Evolutionary conservation across 2,329 filamentous ascomycete genomes (phyloP).

Genomic region (Aphanocladium album): DNA sequence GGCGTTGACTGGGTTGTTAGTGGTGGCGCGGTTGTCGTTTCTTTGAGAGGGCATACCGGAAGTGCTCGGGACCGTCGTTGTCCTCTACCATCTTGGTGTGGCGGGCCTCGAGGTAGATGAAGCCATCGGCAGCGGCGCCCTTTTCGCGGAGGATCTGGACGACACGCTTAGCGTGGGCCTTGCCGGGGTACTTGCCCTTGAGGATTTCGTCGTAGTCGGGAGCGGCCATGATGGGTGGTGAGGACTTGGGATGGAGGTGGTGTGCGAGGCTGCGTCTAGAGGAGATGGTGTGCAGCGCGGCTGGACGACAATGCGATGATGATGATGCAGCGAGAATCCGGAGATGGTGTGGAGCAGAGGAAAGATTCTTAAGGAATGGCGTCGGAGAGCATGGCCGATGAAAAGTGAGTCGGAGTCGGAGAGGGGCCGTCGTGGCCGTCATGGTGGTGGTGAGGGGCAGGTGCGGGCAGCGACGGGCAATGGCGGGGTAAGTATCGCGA

Average conservation of each 20-base stretch:
- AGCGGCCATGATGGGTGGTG: constrained; percentile 27
- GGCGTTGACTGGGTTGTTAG: constrained; percentile 61
- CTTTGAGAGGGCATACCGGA: constrained; percentile 51
- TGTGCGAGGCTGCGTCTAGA: neutral
- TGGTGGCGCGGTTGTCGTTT: neutral
- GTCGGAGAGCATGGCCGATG: constrained; percentile 2
- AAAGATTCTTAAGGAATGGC: neutral
- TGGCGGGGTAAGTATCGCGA: neutral
- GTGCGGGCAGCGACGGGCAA: neutral
- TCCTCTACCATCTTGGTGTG: constrained; percentile 80
- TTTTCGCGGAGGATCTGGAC: constrained; percentile 68
- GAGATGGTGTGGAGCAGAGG: neutral
- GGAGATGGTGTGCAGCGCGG: neutral
- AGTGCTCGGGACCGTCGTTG: constrained; percentile 76
- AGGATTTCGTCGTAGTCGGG: constrained; percentile 48
- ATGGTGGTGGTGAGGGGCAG: neutral
- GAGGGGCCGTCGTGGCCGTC: constrained; percentile 1
- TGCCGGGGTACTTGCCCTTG: constrained; percentile 71
- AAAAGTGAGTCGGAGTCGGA: constrained; percentile 4
- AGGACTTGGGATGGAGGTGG: neutral
- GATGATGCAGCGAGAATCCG: neutral
- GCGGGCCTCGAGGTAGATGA: constrained; percentile 85
- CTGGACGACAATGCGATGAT: no score
- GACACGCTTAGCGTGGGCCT: constrained; percentile 80
- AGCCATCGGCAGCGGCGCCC: constrained; percentile 57